phyloP scores from a whole-genome alignment of 495 filamentous ascomycete genomes.

The Tirmania nivea region DNA sequence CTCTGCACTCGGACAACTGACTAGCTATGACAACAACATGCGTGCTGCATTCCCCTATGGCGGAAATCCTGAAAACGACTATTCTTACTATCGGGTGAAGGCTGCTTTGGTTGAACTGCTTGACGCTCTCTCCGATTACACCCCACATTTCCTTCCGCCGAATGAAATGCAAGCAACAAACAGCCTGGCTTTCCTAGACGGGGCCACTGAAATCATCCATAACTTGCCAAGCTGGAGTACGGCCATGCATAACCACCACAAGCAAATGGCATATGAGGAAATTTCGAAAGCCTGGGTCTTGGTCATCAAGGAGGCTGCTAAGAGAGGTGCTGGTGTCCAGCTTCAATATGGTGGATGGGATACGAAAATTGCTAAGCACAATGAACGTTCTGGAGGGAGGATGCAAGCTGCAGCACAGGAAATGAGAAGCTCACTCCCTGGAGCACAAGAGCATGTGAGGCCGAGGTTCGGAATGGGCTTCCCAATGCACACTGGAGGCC shows the following conservation, averaged over 20 bases:
- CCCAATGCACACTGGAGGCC: conserved; percentile 16
- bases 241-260: conserved; percentile 68
- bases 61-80: conserved; percentile 61
- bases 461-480: conserved; percentile 13
- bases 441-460: conserved; percentile 8
- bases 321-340: conserved; percentile 73
- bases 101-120: conserved; percentile 59
- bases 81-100: conserved; percentile 81
- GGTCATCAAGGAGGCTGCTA: conserved; percentile 77
- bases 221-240: conserved; percentile 69
- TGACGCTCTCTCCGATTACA: conserved; percentile 81
- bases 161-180: conserved; percentile 58
- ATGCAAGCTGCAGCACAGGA: conserved; percentile 53
- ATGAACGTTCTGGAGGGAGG: conserved; percentile 63
- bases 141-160: conserved; percentile 82
- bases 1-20: conserved; percentile 56
- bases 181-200: conserved; percentile 70
- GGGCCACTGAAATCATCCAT: conserved; percentile 74
- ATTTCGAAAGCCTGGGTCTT: conserved; percentile 82
- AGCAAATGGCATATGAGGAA: conserved; percentile 87
- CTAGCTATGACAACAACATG: conserved; percentile 56
- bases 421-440: conserved; percentile 11
- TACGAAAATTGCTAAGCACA: conserved; percentile 66
- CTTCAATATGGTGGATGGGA: conserved; percentile 90
- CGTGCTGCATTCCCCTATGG: conserved; percentile 74